Evolutionary conservation across 1,284 basidiomycete genomes (phyloP), one percentile per base, ranked within the genome.

Genomic region (Schizophyllum amplum): DNA sequence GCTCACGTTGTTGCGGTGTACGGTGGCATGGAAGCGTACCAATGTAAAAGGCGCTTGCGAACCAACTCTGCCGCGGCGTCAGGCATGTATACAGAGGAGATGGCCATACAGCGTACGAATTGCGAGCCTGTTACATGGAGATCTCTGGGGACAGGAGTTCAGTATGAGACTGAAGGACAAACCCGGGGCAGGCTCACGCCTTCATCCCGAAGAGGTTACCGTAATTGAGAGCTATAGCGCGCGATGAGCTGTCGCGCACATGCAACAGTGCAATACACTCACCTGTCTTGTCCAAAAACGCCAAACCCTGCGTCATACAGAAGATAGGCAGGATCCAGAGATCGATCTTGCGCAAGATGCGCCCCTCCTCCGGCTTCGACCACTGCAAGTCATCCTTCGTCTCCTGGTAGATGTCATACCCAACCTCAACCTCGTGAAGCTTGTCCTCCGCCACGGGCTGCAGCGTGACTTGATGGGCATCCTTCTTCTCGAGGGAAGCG

Each of bases 151-250:
- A 21, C 21, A 22, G 52, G 17, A 4, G 11, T n/a, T n/a, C 5
- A 57, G 26, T 7, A 22, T 24, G 11, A 24, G 24, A 17, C 2
- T n/a, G 17, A 42, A 9, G 33, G 7, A 42, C 3, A 42, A 42
- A 42, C 13, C 4, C 17, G 17, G 11, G 20, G 25, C 6, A 2
- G 15, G 11, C 57, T 53, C 25, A 62, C 60, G 59, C 58, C 54
- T 63, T 63, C 17, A 63, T 63, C n/a, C 59, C 59, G 48, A 63
- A 63, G 2, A 63, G 57, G 52, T 63, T 63, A n/a, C 57, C 62
- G 57, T 62, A 63, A 52, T 63, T 63, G 17, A 63, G 55, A 1
- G 62, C 62, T 42, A 42, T 42, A 2, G 7, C 11, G 17, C 2
- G 3, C 13, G 11, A 13, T 42, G 33, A 42, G 33, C 17, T 42